phyloP scores from a whole-genome alignment of 495 filamentous ascomycete genomes.

The Recurvomyces mirabilis region DNA sequence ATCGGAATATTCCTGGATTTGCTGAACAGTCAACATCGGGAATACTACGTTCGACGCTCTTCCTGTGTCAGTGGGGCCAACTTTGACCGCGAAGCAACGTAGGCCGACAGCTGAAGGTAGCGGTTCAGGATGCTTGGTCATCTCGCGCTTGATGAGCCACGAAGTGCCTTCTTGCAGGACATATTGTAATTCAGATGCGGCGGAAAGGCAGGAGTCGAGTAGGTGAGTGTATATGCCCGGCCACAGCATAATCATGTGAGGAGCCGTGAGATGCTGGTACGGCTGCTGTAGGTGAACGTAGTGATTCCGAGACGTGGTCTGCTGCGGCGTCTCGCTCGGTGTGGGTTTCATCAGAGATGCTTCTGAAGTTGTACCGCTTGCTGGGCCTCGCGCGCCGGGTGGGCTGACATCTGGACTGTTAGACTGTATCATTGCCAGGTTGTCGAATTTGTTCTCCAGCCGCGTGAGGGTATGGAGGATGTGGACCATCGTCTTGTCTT shows the following conservation, averaged over 20 bases:
- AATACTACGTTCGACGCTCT: slow-evolving; percentile 23
- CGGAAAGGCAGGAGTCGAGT: slow-evolving; percentile 30
- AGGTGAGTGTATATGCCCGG: slow-evolving; percentile 40
- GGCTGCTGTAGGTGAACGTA: slow-evolving; percentile 16
- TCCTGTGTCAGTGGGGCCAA: not conserved
- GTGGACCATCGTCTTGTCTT: slow-evolving; percentile 50
- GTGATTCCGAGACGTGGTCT: not conserved
- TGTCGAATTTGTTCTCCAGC: slow-evolving; percentile 42
- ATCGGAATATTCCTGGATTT: slow-evolving; percentile 39
- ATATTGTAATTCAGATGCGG: slow-evolving; percentile 18
- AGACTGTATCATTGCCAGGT: slow-evolving; percentile 19
- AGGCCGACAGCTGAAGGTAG: slow-evolving; percentile 19
- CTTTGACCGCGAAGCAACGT: slow-evolving; percentile 9
- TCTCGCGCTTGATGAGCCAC: slow-evolving; percentile 34
- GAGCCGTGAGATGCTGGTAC: slow-evolving; percentile 41
- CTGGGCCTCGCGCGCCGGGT: slow-evolving; percentile 6
- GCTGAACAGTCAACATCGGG: slow-evolving; percentile 36
- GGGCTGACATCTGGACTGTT: not conserved
- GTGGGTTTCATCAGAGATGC: not conserved
- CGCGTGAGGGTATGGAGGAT: slow-evolving; percentile 45
- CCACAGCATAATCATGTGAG: slow-evolving; percentile 49
- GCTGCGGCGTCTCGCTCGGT: not conserved
- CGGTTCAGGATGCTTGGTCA: slow-evolving; percentile 27
- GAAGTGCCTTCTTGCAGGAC: slow-evolving; percentile 35
- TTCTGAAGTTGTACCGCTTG: slow-evolving; percentile 2